Conservation (phyloP, 2,329 filamentous ascomycete genomes). For the Geoglossum cookeanum region DNA sequence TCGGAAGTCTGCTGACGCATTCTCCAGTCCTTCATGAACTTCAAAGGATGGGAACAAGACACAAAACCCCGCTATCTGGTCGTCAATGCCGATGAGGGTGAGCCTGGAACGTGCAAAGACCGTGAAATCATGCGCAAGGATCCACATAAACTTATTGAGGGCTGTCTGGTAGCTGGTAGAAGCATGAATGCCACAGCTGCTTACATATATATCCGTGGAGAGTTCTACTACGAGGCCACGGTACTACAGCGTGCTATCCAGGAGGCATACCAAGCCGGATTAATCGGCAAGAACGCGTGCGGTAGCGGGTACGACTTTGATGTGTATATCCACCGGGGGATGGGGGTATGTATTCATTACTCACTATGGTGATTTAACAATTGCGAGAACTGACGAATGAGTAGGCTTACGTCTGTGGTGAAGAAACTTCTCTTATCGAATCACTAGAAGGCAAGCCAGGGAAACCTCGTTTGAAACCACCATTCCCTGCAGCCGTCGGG, state of each 20-base stretch:
- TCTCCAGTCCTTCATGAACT: slow-evolving; percentile 92
- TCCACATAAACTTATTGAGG: slow-evolving; percentile 95
- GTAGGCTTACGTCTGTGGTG: slow-evolving; percentile 73
- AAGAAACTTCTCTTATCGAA: slow-evolving; percentile 96
- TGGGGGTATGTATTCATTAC: slow-evolving; percentile 36
- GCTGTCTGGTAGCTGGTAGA: slow-evolving; percentile 84
- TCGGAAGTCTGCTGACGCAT: slow-evolving; percentile 4
- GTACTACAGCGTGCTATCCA: slow-evolving; percentile 91
- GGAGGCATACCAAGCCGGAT: slow-evolving; percentile 83
- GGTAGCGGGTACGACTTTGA: slow-evolving; percentile 95
- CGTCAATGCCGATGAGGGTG: slow-evolving; percentile 96
- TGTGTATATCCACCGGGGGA: slow-evolving; percentile 88
- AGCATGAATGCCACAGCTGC: slow-evolving; percentile 98
- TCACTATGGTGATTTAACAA: neutral
- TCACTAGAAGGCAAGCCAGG: slow-evolving; percentile 96
- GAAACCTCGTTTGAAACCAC: slow-evolving; percentile 96
- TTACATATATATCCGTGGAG: slow-evolving; percentile 98
- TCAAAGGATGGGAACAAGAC: slow-evolving; percentile 98
- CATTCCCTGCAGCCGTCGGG: slow-evolving; percentile 92
- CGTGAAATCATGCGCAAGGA: slow-evolving; percentile 99
- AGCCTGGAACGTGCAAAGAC: slow-evolving; percentile 98
- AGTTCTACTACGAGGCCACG: slow-evolving; percentile 91
- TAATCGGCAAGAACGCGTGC: slow-evolving; percentile 97
- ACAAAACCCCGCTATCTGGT: slow-evolving; percentile 88
- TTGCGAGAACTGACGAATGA: neutral